phyloP scores from a whole-genome alignment of 2,329 filamentous ascomycete species.

The Byssoonygena ceratinophila region DNA sequence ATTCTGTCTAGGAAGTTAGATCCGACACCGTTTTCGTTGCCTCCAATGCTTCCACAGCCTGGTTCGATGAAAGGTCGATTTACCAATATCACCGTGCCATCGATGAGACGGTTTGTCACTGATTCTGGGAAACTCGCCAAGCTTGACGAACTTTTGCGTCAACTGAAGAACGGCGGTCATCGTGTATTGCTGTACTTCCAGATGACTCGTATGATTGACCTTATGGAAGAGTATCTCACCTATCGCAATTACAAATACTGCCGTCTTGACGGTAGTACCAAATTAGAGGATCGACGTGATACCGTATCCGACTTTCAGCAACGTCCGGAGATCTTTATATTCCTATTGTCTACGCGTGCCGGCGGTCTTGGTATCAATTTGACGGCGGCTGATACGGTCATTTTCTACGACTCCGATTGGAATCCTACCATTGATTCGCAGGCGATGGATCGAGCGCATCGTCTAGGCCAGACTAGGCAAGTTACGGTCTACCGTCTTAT shows the following conservation, averaged over 20 bases:
- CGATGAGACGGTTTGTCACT: constrained; percentile 94
- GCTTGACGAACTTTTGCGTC: constrained; percentile 73
- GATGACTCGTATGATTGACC: constrained; percentile 99
- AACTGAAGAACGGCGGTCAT: constrained; percentile 84
- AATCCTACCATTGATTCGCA: constrained; percentile 98
- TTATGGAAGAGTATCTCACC: constrained; percentile 98
- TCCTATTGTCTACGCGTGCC: constrained; percentile 87
- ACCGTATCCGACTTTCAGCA: constrained; percentile 96
- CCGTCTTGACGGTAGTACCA: constrained; percentile 89
- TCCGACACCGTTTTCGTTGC: constrained; percentile 41
- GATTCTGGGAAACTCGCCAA: constrained; percentile 94
- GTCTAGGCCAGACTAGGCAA: constrained; percentile 88
- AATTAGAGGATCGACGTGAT: constrained; percentile 90
- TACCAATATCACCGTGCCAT: constrained; percentile 84
- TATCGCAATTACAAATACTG: constrained; percentile 99
- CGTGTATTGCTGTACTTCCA: constrained; percentile 98
- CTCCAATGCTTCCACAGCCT: constrained; percentile 67
- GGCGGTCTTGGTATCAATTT: constrained; percentile 97
- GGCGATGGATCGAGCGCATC: constrained; percentile 97
- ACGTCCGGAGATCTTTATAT: constrained; percentile 88
- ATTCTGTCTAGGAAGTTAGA: constrained; percentile 65
- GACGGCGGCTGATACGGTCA: constrained; percentile 92
- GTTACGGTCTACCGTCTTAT: constrained; percentile 97
- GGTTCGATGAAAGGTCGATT: constrained; percentile 73
- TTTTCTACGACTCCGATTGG: constrained; percentile 99